phyloP scores from a whole-genome alignment of 2,329 filamentous ascomycete species.

The Colletotrichum chlorophyti region DNA sequence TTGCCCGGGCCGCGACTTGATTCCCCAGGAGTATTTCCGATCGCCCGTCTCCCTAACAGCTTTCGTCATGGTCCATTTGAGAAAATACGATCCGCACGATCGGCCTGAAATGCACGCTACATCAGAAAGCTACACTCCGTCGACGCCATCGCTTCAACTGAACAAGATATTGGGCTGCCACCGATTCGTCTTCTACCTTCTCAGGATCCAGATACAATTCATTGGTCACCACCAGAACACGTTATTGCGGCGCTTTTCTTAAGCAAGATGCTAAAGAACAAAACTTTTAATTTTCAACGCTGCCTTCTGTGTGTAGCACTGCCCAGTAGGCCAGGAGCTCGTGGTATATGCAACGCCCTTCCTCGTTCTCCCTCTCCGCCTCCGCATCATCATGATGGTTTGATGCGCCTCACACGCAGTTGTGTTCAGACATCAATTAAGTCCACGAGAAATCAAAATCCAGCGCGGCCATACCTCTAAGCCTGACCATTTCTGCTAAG shows the following conservation, averaged over 20 bases:
- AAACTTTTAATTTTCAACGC: not conserved
- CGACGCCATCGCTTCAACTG: no score
- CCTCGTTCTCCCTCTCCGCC: not conserved
- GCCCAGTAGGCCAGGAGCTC: no score
- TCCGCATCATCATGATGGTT: not conserved
- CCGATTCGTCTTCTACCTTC: no score
- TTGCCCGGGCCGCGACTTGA: conserved; percentile 10
- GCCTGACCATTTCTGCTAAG: conserved; percentile 26
- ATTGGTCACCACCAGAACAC: conserved; percentile 22
- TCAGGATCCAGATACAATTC: conserved; percentile 1
- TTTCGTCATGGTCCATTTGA: conserved; percentile 19
- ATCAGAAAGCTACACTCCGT: not conserved
- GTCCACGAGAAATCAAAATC: no score
- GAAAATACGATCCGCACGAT: conserved; percentile 24
- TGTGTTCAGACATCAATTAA: no score
- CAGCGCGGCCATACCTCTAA: not conserved
- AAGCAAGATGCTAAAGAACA: not conserved
- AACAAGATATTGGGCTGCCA: no score
- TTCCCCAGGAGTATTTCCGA: conserved; percentile 15
- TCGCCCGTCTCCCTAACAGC: conserved; percentile 1
- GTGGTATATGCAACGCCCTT: conserved; percentile 22
- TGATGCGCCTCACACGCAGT: no score
- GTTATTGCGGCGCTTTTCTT: no score
- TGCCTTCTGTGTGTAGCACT: no score
- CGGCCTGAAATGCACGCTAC: conserved; percentile 3